Evolutionary conservation across 2,329 filamentous ascomycete species (phyloP).

Genomic region (Aspergillus latus): DNA sequence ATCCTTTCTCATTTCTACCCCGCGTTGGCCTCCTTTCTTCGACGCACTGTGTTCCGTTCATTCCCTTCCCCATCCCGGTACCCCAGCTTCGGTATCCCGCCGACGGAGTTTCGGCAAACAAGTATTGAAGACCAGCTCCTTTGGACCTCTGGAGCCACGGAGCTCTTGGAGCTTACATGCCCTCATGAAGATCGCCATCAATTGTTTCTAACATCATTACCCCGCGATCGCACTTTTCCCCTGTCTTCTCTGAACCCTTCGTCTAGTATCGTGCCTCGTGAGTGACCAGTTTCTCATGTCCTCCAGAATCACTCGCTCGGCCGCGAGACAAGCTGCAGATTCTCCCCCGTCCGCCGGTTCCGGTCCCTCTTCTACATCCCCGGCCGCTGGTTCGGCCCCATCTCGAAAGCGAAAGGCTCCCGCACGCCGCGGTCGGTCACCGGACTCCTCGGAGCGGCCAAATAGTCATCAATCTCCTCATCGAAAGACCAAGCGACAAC

Average conservation of each 20-base stretch:
- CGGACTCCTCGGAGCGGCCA: slow-evolving; percentile 37
- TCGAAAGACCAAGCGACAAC: slow-evolving; percentile 70
- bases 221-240: slow-evolving; percentile 7
- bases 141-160: not conserved
- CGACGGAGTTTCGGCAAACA: slow-evolving; percentile 1
- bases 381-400: slow-evolving; percentile 49
- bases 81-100: slow-evolving; percentile 7
- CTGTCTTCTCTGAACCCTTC: slow-evolving; percentile 13
- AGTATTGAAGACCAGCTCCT: not conserved
- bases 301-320: slow-evolving; percentile 92
- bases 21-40: slow-evolving; percentile 1
- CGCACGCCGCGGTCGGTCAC: slow-evolving; percentile 49
- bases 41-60: slow-evolving; percentile 1
- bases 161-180: not conserved
- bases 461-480: slow-evolving; percentile 35
- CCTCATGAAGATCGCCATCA: not conserved
- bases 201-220: not conserved
- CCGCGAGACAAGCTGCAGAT: slow-evolving; percentile 82
- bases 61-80: slow-evolving; percentile 7
- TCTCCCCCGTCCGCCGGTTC: slow-evolving; percentile 45
- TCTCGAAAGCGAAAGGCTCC: slow-evolving; percentile 75
- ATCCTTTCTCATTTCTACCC: slow-evolving; percentile 22
- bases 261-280: slow-evolving; percentile 12
- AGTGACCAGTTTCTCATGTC: slow-evolving; percentile 73
- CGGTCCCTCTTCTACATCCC: slow-evolving; percentile 39